Evolutionary conservation across 1,284 basidiomycete species (phyloP).

Genomic region (Ceratobasidium sp.): DNA sequence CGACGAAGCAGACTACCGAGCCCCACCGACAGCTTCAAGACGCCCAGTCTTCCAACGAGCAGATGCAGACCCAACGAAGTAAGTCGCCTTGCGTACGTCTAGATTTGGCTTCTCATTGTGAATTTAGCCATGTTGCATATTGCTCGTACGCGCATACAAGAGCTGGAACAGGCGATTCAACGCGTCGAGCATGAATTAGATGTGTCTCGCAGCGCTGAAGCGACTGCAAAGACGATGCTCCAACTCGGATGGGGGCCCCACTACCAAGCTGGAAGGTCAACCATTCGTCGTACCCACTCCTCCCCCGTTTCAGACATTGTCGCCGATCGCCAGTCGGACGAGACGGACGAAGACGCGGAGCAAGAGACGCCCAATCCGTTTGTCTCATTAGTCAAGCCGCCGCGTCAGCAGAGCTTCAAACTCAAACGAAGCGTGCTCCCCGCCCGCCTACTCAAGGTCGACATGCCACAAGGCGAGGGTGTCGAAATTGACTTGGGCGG

Average conservation of each 20-base stretch:
- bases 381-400: constrained; percentile 24
- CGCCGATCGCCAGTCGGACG: not conserved
- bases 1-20: constrained; percentile 7
- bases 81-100: not conserved
- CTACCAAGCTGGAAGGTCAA: not conserved
- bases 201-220: constrained; percentile 25
- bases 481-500: constrained; percentile 26
- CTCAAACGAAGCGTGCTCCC: constrained; percentile 26
- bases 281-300: not conserved
- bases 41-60: not conserved
- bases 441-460: constrained; percentile 16
- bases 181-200: constrained; percentile 23
- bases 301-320: constrained; percentile 1
- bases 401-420: constrained; percentile 34
- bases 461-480: constrained; percentile 24
- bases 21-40: not conserved
- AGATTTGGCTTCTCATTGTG: not conserved
- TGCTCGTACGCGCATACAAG: constrained; percentile 29
- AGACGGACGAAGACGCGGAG: constrained; percentile 5
- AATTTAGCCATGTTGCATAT: constrained; percentile 29
- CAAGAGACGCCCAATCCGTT: constrained; percentile 1
- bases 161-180: constrained; percentile 32
- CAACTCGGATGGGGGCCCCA: constrained; percentile 25
- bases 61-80: constrained; percentile 32
- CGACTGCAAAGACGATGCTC: constrained; percentile 35